These are phyloP conservation scores for Neofusicoccum umdonicola DNA, from an alignment of 2,329 filamentous ascomycete species.

Conservation along the genomic window DNA sequence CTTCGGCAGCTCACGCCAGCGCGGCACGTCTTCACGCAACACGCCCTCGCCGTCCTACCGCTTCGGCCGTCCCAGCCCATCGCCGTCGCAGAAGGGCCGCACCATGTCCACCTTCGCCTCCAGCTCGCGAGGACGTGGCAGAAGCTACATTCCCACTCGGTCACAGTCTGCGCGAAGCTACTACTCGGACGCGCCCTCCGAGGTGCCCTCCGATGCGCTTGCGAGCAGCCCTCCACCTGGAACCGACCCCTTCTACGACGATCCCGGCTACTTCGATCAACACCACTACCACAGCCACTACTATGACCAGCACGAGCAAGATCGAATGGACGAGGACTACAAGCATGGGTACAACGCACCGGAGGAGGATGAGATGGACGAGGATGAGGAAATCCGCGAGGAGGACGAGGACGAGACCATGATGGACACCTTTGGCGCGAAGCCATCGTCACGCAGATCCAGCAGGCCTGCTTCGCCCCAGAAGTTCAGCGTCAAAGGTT, in stretches of 20 bases:
- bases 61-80: constrained; percentile 14
- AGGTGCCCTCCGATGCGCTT: constrained; percentile 5
- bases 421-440: constrained; percentile 22
- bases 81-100: constrained; percentile 11
- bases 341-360: neutral
- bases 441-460: constrained; percentile 10
- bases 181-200: constrained; percentile 17
- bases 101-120: constrained; percentile 10
- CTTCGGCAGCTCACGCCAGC: constrained; percentile 53
- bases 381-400: constrained; percentile 25
- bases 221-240: constrained; percentile 35
- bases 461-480: constrained; percentile 17
- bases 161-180: constrained; percentile 18
- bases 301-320: constrained; percentile 35
- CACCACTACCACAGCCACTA: constrained; percentile 21
- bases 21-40: constrained; percentile 21
- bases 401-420: constrained; percentile 38
- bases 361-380: constrained; percentile 23
- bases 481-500: constrained; percentile 42
- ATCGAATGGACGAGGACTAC: constrained; percentile 9
- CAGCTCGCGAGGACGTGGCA: constrained; percentile 3
- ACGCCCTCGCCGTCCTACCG: constrained; percentile 18
- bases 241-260: constrained; percentile 19
- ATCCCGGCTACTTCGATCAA: constrained; percentile 19
- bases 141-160: constrained; percentile 15